Conservation (phyloP, 2,329 filamentous ascomycete species). For the Ciborinia camelliae region DNA sequence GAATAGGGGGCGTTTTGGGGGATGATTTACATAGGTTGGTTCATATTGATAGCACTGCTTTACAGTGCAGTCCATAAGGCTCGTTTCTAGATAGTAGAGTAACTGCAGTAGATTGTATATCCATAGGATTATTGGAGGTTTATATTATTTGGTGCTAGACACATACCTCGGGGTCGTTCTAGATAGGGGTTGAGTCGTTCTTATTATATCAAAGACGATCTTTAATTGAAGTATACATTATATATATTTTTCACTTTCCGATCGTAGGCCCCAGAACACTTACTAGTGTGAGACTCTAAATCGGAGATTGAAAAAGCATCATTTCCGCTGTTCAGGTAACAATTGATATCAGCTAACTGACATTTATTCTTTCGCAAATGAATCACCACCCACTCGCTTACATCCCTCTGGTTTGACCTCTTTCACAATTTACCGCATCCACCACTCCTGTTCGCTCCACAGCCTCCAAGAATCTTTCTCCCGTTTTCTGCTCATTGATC, state of each 20-base stretch:
- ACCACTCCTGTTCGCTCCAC: too few species aligned
- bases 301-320: background rate
- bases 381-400: too few species aligned
- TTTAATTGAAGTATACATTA: slow-evolving; percentile 13
- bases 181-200: slow-evolving; percentile 1
- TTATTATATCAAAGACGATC: background rate
- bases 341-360: background rate
- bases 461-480: too few species aligned
- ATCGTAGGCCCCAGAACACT: background rate
- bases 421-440: too few species aligned
- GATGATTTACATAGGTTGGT: slow-evolving; percentile 12
- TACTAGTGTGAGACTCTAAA: background rate
- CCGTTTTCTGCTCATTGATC: too few species aligned
- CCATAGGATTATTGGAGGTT: slow-evolving; percentile 15
- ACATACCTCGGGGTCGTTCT: slow-evolving; percentile 14
- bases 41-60: slow-evolving; percentile 18
- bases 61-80: slow-evolving; percentile 25
- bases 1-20: slow-evolving; percentile 22
- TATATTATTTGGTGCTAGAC: slow-evolving; percentile 17
- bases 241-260: background rate
- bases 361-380: background rate
- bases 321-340: background rate
- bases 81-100: slow-evolving; percentile 19
- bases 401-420: too few species aligned
- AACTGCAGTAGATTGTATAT: slow-evolving; percentile 32